Percentiles rank a stretch among this genome's conserved stretches.
These are phyloP conservation scores for Eleusine indica DNA, from an alignment of 176 grass and related monocot genomes.

Conservation along the genomic window DNA sequence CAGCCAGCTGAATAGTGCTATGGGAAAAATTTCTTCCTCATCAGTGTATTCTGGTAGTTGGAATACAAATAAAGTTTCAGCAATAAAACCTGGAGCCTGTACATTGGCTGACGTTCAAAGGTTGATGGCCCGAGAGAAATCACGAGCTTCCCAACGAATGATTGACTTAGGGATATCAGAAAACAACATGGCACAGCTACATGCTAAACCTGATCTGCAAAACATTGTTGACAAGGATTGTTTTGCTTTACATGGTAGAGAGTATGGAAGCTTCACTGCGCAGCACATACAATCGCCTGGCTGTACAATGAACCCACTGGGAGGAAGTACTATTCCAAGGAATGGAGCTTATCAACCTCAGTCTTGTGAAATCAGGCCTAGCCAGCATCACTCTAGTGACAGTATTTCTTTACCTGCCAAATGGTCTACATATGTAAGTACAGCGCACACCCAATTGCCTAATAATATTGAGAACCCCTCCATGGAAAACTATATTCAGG, in stretches of 20 bases:
- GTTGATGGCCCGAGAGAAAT: constrained; percentile 45
- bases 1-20: constrained; percentile 22
- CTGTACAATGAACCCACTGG: constrained; percentile 21
- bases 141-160: constrained; percentile 26
- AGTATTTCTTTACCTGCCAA: constrained; percentile 35
- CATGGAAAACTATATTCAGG: constrained; percentile 24
- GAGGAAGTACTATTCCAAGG: constrained; percentile 27
- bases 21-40: constrained; percentile 34
- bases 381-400: constrained; percentile 24
- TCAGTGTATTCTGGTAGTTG: constrained; percentile 22
- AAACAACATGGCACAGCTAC: constrained; percentile 33
- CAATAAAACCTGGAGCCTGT: constrained; percentile 33
- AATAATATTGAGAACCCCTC: constrained; percentile 11
- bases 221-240: background rate
- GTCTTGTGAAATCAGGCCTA: constrained; percentile 30
- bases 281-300: constrained; percentile 26
- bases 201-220: constrained; percentile 22
- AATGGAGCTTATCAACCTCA: constrained; percentile 39
- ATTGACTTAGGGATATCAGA: constrained; percentile 24
- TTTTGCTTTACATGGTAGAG: constrained; percentile 36
- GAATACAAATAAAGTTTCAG: constrained; percentile 35
- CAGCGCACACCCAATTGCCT: constrained; percentile 27
- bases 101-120: constrained; percentile 52
- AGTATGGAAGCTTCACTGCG: constrained; percentile 32
- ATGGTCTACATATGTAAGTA: constrained; percentile 22